A percentile compares a stretch with the other conserved stretches of the same genome.
Evolutionary conservation across 1,284 basidiomycete species (phyloP).

Genomic region (Inonotus hispidus): DNA sequence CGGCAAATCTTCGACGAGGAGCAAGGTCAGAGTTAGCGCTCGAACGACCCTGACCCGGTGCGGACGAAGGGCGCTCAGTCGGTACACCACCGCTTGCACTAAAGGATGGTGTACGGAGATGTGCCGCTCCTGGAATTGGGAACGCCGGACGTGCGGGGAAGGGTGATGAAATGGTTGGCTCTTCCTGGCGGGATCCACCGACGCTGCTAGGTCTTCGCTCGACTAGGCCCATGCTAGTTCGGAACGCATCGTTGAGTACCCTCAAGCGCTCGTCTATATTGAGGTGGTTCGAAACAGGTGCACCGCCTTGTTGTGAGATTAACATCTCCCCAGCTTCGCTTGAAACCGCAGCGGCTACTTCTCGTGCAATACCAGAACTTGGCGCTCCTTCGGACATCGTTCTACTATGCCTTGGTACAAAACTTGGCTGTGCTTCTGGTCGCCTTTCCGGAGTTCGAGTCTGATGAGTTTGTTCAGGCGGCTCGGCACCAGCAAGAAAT

Average conservation of each 20-base stretch:
- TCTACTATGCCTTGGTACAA: background rate
- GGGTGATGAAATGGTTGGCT: background rate
- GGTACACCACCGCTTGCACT: background rate
- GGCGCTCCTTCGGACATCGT: slow-evolving; percentile 18
- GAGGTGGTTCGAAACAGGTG: slow-evolving; percentile 17
- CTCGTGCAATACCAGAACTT: slow-evolving; percentile 23
- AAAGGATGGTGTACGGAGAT: slow-evolving; percentile 2
- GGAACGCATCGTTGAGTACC: slow-evolving; percentile 61
- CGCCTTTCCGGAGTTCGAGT: background rate
- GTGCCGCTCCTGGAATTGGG: slow-evolving; percentile 3
- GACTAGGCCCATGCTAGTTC: slow-evolving; percentile 41
- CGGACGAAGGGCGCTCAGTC: slow-evolving; percentile 2
- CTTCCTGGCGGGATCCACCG: background rate
- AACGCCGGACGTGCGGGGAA: background rate
- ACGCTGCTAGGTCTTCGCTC: background rate
- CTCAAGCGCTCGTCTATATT: slow-evolving; percentile 59
- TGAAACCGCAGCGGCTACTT: background rate
- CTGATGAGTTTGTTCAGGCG: background rate
- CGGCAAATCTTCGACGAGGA: background rate
- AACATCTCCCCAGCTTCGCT: background rate
- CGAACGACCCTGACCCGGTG: background rate
- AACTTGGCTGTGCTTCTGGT: background rate
- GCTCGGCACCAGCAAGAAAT: background rate
- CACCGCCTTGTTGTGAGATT: background rate
- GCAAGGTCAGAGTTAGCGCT: background rate